A percentile compares a stretch with the other conserved stretches of the same genome.
Conservation (phyloP, 441 rosid genomes). For the Sinapis alba region DNA sequence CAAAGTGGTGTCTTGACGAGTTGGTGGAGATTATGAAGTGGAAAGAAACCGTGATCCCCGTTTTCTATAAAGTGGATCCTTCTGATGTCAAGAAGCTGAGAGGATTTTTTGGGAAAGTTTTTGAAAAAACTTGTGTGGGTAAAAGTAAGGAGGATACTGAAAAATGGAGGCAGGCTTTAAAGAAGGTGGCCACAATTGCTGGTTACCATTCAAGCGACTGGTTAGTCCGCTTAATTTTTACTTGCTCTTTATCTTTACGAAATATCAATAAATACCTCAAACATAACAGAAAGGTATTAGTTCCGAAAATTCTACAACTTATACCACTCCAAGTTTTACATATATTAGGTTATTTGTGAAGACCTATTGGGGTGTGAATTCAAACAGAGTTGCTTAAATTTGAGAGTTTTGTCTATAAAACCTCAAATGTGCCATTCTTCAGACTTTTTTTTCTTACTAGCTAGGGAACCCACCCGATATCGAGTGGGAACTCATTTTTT, state of each 20-base stretch:
- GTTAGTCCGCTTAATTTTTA: background rate
- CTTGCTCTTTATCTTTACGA: background rate
- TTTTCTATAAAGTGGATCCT: constrained; percentile 29
- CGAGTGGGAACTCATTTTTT: too few relatives aligned
- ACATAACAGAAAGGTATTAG: too few relatives aligned
- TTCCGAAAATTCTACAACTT: too few relatives aligned
- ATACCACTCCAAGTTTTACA: too few relatives aligned
- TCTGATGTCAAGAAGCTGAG: constrained; percentile 1
- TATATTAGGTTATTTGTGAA: too few relatives aligned
- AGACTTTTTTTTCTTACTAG: too few relatives aligned
- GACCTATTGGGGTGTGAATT: too few relatives aligned
- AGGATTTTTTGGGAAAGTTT: background rate
- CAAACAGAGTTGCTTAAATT: too few relatives aligned
- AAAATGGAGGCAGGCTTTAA: background rate
- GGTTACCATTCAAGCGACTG: background rate
- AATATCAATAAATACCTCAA: background rate
- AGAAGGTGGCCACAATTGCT: background rate
- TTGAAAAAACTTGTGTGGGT: constrained; percentile 32
- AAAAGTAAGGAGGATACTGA: background rate
- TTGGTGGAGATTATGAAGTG: constrained; percentile 22
- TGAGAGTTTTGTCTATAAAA: too few relatives aligned
- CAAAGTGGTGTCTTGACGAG: constrained; percentile 25
- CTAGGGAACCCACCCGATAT: too few relatives aligned
- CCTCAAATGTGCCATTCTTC: too few relatives aligned
- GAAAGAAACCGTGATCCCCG: background rate